phyloP scores from a whole-genome alignment of 192 early-diverging fungal species.

The Martensiomyces pterosporus region DNA sequence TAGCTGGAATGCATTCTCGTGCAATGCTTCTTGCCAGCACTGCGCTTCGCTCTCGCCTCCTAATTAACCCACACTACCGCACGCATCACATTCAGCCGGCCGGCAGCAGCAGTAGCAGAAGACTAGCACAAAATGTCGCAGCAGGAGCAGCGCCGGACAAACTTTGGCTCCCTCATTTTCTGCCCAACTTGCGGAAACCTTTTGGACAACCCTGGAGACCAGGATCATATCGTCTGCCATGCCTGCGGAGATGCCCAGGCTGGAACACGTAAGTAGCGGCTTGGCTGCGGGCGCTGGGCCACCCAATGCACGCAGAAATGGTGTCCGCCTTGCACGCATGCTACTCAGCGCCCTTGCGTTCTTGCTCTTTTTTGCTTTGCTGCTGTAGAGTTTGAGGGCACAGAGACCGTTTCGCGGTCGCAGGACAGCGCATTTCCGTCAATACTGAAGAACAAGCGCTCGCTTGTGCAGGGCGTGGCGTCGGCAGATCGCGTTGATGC shows the following conservation, averaged over 20 bases:
- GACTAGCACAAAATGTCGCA: no score
- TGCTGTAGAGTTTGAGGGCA: conserved; percentile 65
- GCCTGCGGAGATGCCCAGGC: conserved; percentile 70
- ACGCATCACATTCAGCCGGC: no score
- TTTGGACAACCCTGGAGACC: conserved; percentile 78
- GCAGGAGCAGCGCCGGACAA: conserved; percentile 38
- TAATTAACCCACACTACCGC: no score
- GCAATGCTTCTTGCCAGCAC: no score
- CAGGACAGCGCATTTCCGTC: conserved; percentile 77
- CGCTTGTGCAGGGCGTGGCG: conserved; percentile 56
- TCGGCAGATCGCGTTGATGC: conserved; percentile 42
- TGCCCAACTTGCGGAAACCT: conserved; percentile 88
- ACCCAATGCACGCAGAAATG: no score
- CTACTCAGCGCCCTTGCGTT: no score
- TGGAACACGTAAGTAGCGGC: conserved; percentile 17
- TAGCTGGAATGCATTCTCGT: neutral
- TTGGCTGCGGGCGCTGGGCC: no score
- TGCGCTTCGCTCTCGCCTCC: no score
- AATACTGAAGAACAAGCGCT: conserved; percentile 63
- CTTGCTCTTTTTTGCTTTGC: no score
- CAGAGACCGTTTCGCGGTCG: conserved; percentile 77
- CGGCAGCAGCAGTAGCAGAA: no score
- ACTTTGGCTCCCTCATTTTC: conserved; percentile 77
- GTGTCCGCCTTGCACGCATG: no score
- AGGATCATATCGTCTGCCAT: conserved; percentile 76